phyloP scores from a whole-genome alignment of 2,329 filamentous ascomycete genomes.

The Fusarium pseudocircinatum region DNA sequence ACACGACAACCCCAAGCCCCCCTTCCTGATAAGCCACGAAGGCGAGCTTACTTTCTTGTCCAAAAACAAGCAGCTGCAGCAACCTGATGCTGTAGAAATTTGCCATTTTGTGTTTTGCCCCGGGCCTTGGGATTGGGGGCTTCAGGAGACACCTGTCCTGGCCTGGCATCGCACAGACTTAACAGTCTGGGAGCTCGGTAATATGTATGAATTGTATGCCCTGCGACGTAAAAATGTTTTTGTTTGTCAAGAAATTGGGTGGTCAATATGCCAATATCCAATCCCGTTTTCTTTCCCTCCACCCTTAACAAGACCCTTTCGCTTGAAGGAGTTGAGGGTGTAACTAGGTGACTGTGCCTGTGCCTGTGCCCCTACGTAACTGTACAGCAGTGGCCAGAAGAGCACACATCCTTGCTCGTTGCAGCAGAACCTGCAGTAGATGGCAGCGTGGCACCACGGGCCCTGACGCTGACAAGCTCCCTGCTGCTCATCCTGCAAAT shows the following conservation, averaged over 20 bases:
- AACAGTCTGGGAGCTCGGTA: not conserved
- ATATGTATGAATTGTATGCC: conserved; percentile 1
- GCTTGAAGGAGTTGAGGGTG: conserved; percentile 16
- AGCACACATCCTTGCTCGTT: conserved; percentile 18
- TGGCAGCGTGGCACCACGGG: conserved; percentile 18
- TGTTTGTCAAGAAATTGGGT: conserved; percentile 22
- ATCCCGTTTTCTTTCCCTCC: not conserved
- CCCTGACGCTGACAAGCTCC: conserved; percentile 25
- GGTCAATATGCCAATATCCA: conserved; percentile 10
- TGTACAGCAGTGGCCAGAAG: not conserved
- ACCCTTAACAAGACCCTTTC: not conserved
- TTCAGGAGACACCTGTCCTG: not conserved
- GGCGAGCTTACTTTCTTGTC: conserved; percentile 26
- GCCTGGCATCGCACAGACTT: conserved; percentile 32
- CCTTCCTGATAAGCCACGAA: conserved; percentile 19
- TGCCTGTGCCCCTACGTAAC: conserved; percentile 21
- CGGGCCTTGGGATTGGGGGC: not conserved
- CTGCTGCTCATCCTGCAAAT: conserved; percentile 5
- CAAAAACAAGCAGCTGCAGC: conserved; percentile 41
- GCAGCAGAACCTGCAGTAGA: conserved; percentile 37
- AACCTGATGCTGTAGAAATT: conserved; percentile 22
- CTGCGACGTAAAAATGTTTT: conserved; percentile 14
- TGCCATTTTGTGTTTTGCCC: not conserved
- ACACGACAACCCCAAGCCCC: conserved; percentile 16
- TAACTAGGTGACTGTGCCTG: not conserved